Conservation (phyloP, 176 grass and related monocot genomes). For the Alopecurus myosuroides region DNA sequence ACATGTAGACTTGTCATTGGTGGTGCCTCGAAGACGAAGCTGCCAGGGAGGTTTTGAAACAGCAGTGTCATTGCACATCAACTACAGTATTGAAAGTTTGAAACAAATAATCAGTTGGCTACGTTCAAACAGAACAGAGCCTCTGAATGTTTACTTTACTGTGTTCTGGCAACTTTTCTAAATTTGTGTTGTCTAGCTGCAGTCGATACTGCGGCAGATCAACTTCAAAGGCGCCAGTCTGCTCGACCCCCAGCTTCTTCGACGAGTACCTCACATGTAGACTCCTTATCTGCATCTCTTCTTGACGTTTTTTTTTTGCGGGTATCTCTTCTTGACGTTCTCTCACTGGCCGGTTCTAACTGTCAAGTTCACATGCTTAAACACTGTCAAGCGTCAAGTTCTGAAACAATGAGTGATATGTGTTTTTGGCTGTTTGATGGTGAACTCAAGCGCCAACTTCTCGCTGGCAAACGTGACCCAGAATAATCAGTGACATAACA, state of each 20-base stretch:
- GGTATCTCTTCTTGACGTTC: too few species aligned
- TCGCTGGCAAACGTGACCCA: conserved; percentile 58
- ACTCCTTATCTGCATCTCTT: too few species aligned
- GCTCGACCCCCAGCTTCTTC: conserved; percentile 82
- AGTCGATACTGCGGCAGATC: conserved; percentile 76
- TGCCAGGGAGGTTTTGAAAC: too few species aligned
- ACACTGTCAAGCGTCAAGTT: background rate
- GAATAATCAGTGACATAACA: background rate
- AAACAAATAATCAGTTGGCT: too few species aligned
- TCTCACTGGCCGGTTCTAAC: background rate
- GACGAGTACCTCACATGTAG: conserved; percentile 77
- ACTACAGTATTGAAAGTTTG: too few species aligned
- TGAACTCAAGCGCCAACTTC: conserved; percentile 53
- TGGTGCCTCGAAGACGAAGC: too few species aligned
- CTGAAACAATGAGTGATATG: background rate
- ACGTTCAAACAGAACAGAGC: too few species aligned
- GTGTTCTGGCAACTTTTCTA: too few species aligned
- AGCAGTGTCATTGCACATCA: too few species aligned
- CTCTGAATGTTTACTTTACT: too few species aligned
- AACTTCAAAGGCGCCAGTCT: conserved; percentile 85
- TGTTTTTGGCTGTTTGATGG: background rate
- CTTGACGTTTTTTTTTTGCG: too few species aligned
- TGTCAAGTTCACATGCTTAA: background rate
- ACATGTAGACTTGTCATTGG: too few species aligned
- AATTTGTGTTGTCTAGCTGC: background rate